Percentiles rank a stretch among this genome's conserved stretches.
Conservation (phyloP, 345 rosid species). For the Litchi chinensis region DNA sequence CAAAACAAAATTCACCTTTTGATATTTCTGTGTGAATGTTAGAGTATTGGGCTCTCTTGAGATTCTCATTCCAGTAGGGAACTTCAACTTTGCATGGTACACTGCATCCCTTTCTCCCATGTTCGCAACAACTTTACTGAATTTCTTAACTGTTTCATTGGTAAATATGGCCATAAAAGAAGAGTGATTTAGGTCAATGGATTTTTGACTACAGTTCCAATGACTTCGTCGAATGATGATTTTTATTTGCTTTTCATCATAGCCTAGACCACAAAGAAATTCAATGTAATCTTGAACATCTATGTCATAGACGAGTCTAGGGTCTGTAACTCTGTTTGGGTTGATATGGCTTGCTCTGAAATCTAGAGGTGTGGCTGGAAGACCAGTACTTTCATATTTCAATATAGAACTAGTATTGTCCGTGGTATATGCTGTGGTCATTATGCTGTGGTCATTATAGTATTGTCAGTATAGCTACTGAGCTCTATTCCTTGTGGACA, state of each 20-base stretch:
- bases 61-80: slow-evolving; percentile 21
- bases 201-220: background rate
- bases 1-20: slow-evolving; percentile 11
- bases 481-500: slow-evolving; percentile 13
- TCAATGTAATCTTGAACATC: slow-evolving; percentile 37
- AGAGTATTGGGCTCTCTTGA: slow-evolving; percentile 21
- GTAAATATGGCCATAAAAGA: too few species aligned
- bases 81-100: slow-evolving; percentile 15
- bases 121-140: slow-evolving; percentile 23
- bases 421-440: slow-evolving; percentile 43
- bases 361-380: too few species aligned
- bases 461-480: too few species aligned
- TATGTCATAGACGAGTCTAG: too few species aligned
- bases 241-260: slow-evolving; percentile 38
- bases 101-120: slow-evolving; percentile 29
- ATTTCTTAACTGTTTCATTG: too few species aligned
- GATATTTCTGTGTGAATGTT: background rate
- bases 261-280: slow-evolving; percentile 41
- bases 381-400: slow-evolving; percentile 16
- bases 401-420: slow-evolving; percentile 31
- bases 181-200: too few species aligned
- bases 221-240: slow-evolving; percentile 30
- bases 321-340: too few species aligned
- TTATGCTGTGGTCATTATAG: too few species aligned
- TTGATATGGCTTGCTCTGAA: too few species aligned